Evolutionary conservation across 352 stramenopile species (phyloP).

Genomic region (Phytophthora litchii): DNA sequence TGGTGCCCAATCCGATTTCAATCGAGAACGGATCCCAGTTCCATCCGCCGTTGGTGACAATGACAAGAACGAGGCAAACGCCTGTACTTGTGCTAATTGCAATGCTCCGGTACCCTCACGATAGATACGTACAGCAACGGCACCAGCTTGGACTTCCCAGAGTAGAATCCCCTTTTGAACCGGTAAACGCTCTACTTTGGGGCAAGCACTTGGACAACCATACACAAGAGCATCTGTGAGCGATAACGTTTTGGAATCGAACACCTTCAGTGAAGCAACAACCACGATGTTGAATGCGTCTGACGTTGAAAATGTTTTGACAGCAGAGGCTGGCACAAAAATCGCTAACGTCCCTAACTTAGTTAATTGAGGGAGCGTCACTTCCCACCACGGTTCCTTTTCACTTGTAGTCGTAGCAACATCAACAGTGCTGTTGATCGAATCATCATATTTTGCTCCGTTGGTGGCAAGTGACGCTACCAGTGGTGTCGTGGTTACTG

Average conservation of each 20-base stretch:
- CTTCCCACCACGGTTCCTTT: slow-evolving; percentile 67
- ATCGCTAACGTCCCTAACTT: slow-evolving; percentile 59
- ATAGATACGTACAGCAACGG: slow-evolving; percentile 59
- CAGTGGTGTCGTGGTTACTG: slow-evolving; percentile 5
- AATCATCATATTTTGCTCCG: slow-evolving; percentile 26
- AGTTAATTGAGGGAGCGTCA: slow-evolving; percentile 37
- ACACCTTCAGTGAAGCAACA: slow-evolving; percentile 42
- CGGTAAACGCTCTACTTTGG: slow-evolving; percentile 27
- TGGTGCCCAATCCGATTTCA: slow-evolving; percentile 54
- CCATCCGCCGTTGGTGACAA: slow-evolving; percentile 55
- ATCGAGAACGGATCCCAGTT: slow-evolving; percentile 45
- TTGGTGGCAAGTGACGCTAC: slow-evolving; percentile 36
- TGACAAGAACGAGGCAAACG: slow-evolving; percentile 51
- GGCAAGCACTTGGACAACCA: slow-evolving; percentile 57
- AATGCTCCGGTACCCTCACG: slow-evolving; percentile 41
- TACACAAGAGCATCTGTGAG: slow-evolving; percentile 30
- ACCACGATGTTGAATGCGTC: slow-evolving; percentile 31
- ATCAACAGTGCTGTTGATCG: slow-evolving; percentile 4
- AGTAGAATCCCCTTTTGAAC: slow-evolving; percentile 52
- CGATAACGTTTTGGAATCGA: slow-evolving; percentile 13
- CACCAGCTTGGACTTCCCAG: slow-evolving; percentile 52
- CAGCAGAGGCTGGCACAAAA: slow-evolving; percentile 47
- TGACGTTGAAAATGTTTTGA: slow-evolving; percentile 1
- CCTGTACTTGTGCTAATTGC: slow-evolving; percentile 56
- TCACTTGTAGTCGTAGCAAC: slow-evolving; percentile 39